Evolutionary conservation across 2,329 filamentous ascomycete species (phyloP).

Genomic region (Sclerotinia spermophila): DNA sequence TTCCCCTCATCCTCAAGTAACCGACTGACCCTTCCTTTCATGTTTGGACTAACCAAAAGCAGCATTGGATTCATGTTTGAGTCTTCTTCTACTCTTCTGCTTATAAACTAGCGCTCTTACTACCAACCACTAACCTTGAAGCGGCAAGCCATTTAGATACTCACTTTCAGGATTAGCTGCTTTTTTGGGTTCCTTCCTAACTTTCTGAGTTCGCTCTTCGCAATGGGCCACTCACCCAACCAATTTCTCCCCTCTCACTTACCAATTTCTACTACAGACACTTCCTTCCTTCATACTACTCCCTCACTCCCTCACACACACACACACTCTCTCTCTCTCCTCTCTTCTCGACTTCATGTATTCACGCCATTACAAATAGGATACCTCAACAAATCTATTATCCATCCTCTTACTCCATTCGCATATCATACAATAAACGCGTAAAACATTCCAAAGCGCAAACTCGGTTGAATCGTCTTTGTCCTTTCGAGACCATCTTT

Average conservation of each 20-base stretch:
- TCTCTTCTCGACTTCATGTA: constrained; percentile 1
- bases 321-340: neutral
- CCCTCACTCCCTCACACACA: neutral
- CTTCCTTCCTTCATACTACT: too few species aligned
- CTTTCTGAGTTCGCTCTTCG: constrained; percentile 11
- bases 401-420: neutral
- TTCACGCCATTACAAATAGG: constrained; percentile 11
- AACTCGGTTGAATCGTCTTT: constrained; percentile 20
- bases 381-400: constrained; percentile 4
- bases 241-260: constrained; percentile 8
- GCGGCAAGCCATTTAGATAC: constrained; percentile 14
- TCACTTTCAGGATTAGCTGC: constrained; percentile 5
- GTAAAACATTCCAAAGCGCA: constrained; percentile 20
- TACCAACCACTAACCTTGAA: constrained; percentile 16
- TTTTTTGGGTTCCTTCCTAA: constrained; percentile 13
- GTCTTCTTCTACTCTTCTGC: constrained; percentile 10
- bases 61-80: constrained; percentile 8
- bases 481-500: constrained; percentile 17
- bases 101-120: constrained; percentile 10
- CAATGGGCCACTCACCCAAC: constrained; percentile 17
- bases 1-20: neutral
- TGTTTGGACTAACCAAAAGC: constrained; percentile 9
- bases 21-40: neutral
- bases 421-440: constrained; percentile 7
- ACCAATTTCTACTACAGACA: neutral